Evolutionary conservation across 139 green algal species (phyloP).

Genomic region (Chlamydomonas schloesseri): DNA sequence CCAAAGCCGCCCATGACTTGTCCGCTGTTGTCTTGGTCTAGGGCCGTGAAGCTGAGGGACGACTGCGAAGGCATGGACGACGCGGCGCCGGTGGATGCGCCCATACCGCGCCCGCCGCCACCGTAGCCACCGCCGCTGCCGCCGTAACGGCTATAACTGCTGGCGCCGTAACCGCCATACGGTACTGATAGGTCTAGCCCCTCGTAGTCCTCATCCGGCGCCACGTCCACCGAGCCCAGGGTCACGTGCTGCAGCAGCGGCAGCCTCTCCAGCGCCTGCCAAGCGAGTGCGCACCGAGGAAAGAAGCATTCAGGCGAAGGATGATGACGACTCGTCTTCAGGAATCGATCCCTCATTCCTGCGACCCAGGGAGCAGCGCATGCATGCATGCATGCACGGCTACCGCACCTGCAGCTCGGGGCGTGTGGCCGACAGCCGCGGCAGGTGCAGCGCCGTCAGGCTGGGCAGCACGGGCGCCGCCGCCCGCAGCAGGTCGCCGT

Average conservation of each 20-base stretch:
- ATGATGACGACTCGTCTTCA: too few species aligned
- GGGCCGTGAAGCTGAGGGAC: too few species aligned
- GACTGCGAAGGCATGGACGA: too few species aligned
- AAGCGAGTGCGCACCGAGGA: too few species aligned
- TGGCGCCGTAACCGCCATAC: not conserved
- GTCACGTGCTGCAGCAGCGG: constrained; percentile 27
- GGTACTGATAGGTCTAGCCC: not conserved
- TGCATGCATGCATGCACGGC: too few species aligned
- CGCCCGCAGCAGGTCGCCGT: constrained; percentile 22
- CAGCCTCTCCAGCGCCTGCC: constrained; percentile 30
- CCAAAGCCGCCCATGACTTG: too few species aligned
- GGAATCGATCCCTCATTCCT: too few species aligned
- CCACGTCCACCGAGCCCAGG: constrained; percentile 19
- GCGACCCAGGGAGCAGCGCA: too few species aligned
- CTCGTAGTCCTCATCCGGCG: constrained; percentile 29
- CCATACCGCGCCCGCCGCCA: not conserved
- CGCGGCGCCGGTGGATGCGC: too few species aligned
- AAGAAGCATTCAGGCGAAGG: too few species aligned
- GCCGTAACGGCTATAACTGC: not conserved
- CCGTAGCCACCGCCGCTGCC: too few species aligned
- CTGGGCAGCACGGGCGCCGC: not conserved
- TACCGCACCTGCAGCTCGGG: constrained; percentile 18
- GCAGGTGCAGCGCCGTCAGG: constrained; percentile 22
- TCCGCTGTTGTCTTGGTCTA: too few species aligned
- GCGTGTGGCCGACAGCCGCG: constrained; percentile 10